These are phyloP conservation scores for Adansonia rubrostipa DNA, from an alignment of 441 rosid genomes.

Conservation along the genomic window DNA sequence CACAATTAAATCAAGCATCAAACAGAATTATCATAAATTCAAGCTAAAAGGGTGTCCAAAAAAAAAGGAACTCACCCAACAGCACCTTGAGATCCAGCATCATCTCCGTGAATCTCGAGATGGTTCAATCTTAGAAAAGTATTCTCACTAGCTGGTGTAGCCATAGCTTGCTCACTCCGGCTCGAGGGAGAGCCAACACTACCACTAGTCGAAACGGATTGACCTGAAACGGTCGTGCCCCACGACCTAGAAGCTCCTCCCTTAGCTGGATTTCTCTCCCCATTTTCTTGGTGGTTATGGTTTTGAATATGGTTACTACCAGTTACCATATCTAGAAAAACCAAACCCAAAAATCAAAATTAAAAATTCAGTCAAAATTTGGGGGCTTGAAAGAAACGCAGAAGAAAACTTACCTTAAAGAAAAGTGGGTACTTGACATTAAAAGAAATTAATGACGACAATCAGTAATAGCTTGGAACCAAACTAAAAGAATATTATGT, in stretches of 20 bases:
- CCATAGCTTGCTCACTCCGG: conserved; percentile 65
- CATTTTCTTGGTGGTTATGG: conserved; percentile 58
- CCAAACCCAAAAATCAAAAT: neutral
- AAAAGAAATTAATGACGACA: conserved; percentile 19
- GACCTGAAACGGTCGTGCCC: conserved; percentile 81
- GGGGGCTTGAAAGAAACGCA: conserved; percentile 28
- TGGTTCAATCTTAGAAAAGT: conserved; percentile 69
- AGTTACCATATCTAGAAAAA: conserved; percentile 47
- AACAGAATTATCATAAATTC: conserved; percentile 2
- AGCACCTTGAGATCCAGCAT: conserved; percentile 83
- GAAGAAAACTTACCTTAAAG: conserved; percentile 38
- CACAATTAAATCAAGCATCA: conserved; percentile 21
- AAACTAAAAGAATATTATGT: neutral
- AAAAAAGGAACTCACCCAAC: conserved; percentile 55
- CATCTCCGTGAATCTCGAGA: conserved; percentile 91
- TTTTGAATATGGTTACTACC: conserved; percentile 50
- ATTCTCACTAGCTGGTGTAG: conserved; percentile 80
- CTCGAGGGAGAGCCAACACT: conserved; percentile 94
- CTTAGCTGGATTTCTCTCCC: conserved; percentile 55
- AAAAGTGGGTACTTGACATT: conserved; percentile 29
- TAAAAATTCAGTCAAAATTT: conserved; percentile 2
- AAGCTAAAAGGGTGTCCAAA: conserved; percentile 1
- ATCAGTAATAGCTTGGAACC: neutral
- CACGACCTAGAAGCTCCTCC: conserved; percentile 70
- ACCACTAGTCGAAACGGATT: conserved; percentile 95